Evolutionary conservation across 2,329 filamentous ascomycete genomes (phyloP).

Genomic region (Sporothrix mexicana): DNA sequence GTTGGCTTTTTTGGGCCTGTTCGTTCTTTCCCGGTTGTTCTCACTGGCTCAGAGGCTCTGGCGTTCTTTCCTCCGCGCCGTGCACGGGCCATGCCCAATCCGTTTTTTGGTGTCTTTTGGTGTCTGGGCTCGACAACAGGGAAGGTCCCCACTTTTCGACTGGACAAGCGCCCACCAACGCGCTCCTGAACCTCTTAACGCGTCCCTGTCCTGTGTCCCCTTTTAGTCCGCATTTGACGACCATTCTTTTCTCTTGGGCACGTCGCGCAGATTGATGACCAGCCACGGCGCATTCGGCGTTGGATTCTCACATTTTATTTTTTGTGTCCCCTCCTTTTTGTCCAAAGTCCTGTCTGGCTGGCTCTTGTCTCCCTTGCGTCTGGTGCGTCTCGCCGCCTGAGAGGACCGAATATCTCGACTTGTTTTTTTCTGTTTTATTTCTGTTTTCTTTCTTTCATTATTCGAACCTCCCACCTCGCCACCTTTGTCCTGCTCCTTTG

Average conservation of each 20-base stretch:
- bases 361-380: conserved; percentile 11
- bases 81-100: conserved; percentile 29
- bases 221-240: conserved; percentile 5
- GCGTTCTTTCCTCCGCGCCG: conserved; percentile 1
- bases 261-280: conserved; percentile 29
- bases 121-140: not conserved
- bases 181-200: conserved; percentile 37
- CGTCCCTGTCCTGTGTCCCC: conserved; percentile 30
- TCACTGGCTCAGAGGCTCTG: conserved; percentile 6
- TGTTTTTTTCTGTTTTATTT: not conserved
- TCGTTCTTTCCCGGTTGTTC: conserved; percentile 5
- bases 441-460: not conserved
- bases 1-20: not conserved
- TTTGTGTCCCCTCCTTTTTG: not conserved
- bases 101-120: not conserved
- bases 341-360: not conserved
- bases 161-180: conserved; percentile 25
- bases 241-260: conserved; percentile 25
- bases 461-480: too few relatives aligned
- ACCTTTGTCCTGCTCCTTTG: not conserved
- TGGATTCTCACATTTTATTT: not conserved
- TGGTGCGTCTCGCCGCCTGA: conserved; percentile 19
- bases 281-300: conserved; percentile 8
- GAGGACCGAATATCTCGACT: not conserved
- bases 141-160: conserved; percentile 29